Base-by-base conservation (phyloP, 345 rosid species). In the Gossypium ekmanianum region DNA sequence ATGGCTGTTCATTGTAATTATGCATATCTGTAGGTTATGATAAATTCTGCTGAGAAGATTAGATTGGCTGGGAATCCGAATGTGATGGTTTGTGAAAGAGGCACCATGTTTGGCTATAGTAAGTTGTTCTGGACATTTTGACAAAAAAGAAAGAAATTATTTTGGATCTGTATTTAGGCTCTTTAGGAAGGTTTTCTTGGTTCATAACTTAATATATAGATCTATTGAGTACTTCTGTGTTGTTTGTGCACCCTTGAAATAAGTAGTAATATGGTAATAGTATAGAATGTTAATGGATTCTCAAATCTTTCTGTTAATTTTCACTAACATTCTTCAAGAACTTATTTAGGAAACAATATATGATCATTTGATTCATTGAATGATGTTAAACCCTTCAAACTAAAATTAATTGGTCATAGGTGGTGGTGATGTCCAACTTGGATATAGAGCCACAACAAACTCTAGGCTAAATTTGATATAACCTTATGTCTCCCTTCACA, bases 21-120 rank as follows among this genome's bases (percentile, higher is more conserved):
- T 59, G 20, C 72, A 65, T 68, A 74, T 80, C 47, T 85, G 74
- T 83, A 95, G 98, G 98, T 95, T 73, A 93, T 93, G 98, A 80
- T 51, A 67, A 90, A 93, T 81, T 95, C 98, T 59, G 94, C 90
- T 1, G 93, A 93, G 89, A 95, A 95, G 86, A 81, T 95, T 78
- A 87, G 91, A 80, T 78, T 90, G 79, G 97, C 99, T 66, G 99
- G 99, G 79, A 95, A 95, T 84, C 87, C 93, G 58, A 87, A 94
- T 81, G 96, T 94, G 72, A 94, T 94, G 98, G 96, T 94, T 72
- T 92, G 98, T 43, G 97, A 94, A 79, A 87, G 98, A 77, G 98
- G 98, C 83, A 92, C 98, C 68, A 94, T 94, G 98, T 94, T 94
- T 83, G 98, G 98, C 67, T 94, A 92, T 78, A 89, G 98, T 94